Evolutionary conservation across 2,329 filamentous ascomycete species (phyloP).

Genomic region (Geosmithia morbida): DNA sequence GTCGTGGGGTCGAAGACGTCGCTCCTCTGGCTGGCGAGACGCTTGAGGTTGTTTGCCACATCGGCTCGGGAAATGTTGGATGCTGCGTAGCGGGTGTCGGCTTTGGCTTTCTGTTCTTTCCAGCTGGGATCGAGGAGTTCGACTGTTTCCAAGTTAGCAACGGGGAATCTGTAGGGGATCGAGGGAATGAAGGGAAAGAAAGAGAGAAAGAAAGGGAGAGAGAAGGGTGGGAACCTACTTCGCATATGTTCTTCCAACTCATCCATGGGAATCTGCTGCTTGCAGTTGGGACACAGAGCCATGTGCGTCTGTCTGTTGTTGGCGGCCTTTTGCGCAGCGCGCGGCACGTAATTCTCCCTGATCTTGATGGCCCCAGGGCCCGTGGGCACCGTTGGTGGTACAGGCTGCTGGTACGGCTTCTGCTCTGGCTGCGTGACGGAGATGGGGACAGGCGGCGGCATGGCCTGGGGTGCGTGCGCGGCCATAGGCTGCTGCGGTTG

Average conservation of each 20-base stretch:
- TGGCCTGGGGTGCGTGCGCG: slow-evolving; percentile 10
- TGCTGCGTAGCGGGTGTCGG: slow-evolving; percentile 68
- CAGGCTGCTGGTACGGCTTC: not conserved
- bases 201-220: not conserved
- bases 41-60: slow-evolving; percentile 87
- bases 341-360: slow-evolving; percentile 81
- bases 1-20: slow-evolving; percentile 73
- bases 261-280: slow-evolving; percentile 72
- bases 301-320: slow-evolving; percentile 53
- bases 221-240: slow-evolving; percentile 42
- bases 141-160: slow-evolving; percentile 37
- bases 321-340: slow-evolving; percentile 58
- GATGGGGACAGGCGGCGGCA: not conserved
- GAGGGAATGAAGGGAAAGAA: too few species aligned
- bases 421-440: not conserved
- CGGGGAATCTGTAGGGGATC: not conserved
- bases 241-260: slow-evolving; percentile 89
- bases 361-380: slow-evolving; percentile 67
- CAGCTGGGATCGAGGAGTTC: slow-evolving; percentile 86
- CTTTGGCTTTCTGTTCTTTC: slow-evolving; percentile 90
- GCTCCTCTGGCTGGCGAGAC: slow-evolving; percentile 75
- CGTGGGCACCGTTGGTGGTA: slow-evolving; percentile 15
- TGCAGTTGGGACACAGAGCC: slow-evolving; percentile 83
- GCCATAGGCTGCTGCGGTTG: slow-evolving; percentile 15
- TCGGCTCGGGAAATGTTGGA: slow-evolving; percentile 79